Evolutionary conservation across 768 basidiomycete species (phyloP).

Genomic region (Suillus bovinus): DNA sequence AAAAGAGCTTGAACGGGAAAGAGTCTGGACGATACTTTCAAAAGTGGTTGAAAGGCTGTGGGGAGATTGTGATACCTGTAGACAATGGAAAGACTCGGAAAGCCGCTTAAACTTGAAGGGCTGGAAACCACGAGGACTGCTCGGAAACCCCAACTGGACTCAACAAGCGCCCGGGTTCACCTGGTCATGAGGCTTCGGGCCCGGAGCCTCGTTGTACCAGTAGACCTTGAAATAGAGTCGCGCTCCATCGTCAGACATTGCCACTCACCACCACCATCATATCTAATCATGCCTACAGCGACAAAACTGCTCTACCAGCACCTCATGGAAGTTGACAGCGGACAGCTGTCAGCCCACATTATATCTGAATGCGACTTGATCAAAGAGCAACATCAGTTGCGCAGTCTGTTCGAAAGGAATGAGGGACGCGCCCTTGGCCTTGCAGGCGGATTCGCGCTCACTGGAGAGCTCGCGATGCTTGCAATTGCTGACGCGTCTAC

Average conservation of each 20-base stretch:
- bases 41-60: neutral
- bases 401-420: slow-evolving; percentile 29
- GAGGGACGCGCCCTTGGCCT: slow-evolving; percentile 35
- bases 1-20: neutral
- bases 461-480: slow-evolving; percentile 26
- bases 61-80: neutral
- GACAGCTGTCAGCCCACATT: slow-evolving; percentile 18
- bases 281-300: slow-evolving; percentile 10
- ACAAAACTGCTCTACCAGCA: slow-evolving; percentile 28
- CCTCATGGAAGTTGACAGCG: slow-evolving; percentile 25
- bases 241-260: slow-evolving; percentile 2
- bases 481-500: slow-evolving; percentile 29
- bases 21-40: neutral
- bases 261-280: neutral
- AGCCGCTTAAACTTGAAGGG: neutral
- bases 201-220: neutral
- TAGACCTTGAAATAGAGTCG: neutral
- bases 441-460: slow-evolving; percentile 24
- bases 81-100: neutral
- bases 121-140: neutral
- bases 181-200: neutral
- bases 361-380: slow-evolving; percentile 24
- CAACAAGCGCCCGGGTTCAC: neutral
- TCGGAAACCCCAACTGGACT: neutral
- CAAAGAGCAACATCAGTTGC: slow-evolving; percentile 22